Conservation (phyloP, 2,329 filamentous ascomycete species). For the Clarireedia monteithiana region DNA sequence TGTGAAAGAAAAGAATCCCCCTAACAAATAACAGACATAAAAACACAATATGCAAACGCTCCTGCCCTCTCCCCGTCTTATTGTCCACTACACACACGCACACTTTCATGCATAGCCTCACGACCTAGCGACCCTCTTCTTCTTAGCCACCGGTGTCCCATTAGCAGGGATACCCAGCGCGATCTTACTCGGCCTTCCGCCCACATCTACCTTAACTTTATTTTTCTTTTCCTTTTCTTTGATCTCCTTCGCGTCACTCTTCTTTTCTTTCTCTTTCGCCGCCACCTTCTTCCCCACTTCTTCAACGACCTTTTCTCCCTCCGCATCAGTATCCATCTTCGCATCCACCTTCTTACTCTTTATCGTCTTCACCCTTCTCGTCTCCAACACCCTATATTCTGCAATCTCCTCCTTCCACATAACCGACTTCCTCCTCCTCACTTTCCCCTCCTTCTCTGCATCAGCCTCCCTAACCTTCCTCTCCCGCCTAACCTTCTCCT, state of each 20-base stretch:
- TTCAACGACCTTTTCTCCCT: background rate
- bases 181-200: slow-evolving; percentile 19
- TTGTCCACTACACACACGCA: too few species aligned
- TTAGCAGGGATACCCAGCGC: slow-evolving; percentile 25
- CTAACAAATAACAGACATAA: too few species aligned
- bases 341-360: slow-evolving; percentile 13
- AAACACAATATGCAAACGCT: too few species aligned
- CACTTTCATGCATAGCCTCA: too few species aligned
- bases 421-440: slow-evolving; percentile 18
- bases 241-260: slow-evolving; percentile 13
- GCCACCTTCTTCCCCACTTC: slow-evolving; percentile 14
- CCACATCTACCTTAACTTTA: slow-evolving; percentile 21
- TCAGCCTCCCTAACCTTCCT: slow-evolving; percentile 21
- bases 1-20: too few species aligned
- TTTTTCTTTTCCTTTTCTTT: slow-evolving; percentile 22
- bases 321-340: slow-evolving; percentile 1
- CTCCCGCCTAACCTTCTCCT: slow-evolving; percentile 19
- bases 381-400: slow-evolving; percentile 21
- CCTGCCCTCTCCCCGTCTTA: too few species aligned
- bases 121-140: slow-evolving; percentile 15
- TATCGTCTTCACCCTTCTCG: slow-evolving; percentile 19
- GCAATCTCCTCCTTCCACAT: slow-evolving; percentile 28
- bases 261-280: slow-evolving; percentile 15
- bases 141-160: slow-evolving; percentile 26
- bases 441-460: slow-evolving; percentile 6